Percentiles rank a stretch among this genome's conserved stretches.
Evolutionary conservation across 345 rosid species (phyloP).

Genomic region (Rhizophora mangle): DNA sequence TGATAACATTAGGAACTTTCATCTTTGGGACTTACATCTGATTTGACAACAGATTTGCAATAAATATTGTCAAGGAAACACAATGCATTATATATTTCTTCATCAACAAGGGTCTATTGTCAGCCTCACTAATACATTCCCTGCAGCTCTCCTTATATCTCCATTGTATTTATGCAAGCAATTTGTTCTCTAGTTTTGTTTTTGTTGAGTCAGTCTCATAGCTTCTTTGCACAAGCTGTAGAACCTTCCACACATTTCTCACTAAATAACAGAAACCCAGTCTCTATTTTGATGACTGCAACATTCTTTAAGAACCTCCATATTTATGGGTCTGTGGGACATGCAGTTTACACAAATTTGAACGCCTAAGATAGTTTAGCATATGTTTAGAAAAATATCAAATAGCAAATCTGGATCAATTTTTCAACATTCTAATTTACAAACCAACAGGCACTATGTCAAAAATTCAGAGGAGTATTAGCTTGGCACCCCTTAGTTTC

Average conservation of each 20-base stretch:
- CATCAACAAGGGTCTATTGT: not conserved
- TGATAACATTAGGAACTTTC: not conserved
- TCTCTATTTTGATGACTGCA: too few relatives aligned
- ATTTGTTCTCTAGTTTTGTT: not conserved
- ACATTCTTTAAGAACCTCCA: too few relatives aligned
- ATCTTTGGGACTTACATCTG: not conserved
- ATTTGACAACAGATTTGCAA: too few relatives aligned
- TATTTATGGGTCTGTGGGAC: too few relatives aligned
- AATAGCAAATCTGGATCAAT: not conserved
- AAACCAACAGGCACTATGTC: not conserved
- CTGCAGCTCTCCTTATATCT: not conserved
- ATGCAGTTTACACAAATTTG: not conserved
- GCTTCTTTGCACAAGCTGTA: too few relatives aligned
- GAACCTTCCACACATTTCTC: too few relatives aligned
- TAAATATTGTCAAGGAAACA: too few relatives aligned
- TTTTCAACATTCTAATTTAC: not conserved
- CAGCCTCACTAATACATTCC: not conserved
- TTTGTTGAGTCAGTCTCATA: not conserved
- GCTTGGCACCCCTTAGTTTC: not conserved
- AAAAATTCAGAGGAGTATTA: not conserved
- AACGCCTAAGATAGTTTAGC: not conserved
- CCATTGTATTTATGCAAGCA: not conserved
- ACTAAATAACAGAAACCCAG: too few relatives aligned
- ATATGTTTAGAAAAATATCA: not conserved
- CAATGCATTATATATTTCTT: not conserved